Evolutionary conservation across 208 protist genomes (phyloP).

Genomic region (Acanthamoeba castellanii): DNA sequence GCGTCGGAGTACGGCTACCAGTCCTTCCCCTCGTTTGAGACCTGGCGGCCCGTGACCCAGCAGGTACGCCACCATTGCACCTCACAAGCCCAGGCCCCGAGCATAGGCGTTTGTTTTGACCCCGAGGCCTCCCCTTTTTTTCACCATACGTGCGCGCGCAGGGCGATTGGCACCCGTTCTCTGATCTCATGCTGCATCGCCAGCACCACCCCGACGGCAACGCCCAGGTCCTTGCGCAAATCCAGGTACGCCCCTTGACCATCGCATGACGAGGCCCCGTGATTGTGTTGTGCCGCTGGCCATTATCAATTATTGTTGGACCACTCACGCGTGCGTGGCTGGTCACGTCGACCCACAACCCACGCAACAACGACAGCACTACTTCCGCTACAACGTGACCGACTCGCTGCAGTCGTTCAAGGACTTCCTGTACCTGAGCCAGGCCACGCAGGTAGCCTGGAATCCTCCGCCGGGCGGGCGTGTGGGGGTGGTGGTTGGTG

Average conservation of each 20-base stretch:
- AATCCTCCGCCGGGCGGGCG: too few species aligned
- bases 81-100: too few species aligned
- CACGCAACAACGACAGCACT: not conserved
- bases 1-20: constrained; percentile 11
- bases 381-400: constrained; percentile 42
- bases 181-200: constrained; percentile 12
- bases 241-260: not conserved
- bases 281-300: not conserved
- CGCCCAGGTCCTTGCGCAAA: not conserved
- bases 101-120: too few species aligned
- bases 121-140: too few species aligned
- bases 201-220: constrained; percentile 15
- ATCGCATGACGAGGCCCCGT: too few species aligned
- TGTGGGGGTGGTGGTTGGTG: too few species aligned
- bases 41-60: not conserved
- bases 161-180: constrained; percentile 24
- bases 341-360: not conserved
- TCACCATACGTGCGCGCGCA: not conserved
- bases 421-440: constrained; percentile 35
- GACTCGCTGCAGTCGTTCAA: constrained; percentile 6
- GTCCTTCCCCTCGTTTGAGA: not conserved
- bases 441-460: not conserved
- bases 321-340: not conserved
- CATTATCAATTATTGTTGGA: too few species aligned
- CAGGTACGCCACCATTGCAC: not conserved